Base-by-base conservation (phyloP, 1,284 basidiomycete species). In the Hypsizygus ulmarius region DNA sequence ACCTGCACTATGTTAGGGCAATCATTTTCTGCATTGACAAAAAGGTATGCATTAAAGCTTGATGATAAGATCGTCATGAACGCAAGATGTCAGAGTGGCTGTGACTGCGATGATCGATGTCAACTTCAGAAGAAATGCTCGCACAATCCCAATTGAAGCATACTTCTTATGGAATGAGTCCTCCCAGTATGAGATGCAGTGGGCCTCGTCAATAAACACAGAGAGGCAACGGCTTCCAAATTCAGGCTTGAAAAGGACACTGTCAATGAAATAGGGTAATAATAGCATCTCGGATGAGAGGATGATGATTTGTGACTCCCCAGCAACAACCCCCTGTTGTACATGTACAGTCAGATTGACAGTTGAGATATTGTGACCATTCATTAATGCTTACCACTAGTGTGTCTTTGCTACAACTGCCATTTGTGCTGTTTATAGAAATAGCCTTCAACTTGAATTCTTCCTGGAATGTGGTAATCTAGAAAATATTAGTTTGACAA, bases 111-210 rank as follows among this genome's bases (percentile, higher is more conserved):
- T n/a, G 6, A 45, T 9, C 11, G 44, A 36, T 14, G 29, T 39
- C 60, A 30, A 72, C 3, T 56, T 59, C 0, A 66, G 68, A 1
- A 74, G 59, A 39, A 71, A 64, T 2, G 65, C 62, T 0, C 67
- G 62, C 1, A 72, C 34, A 1, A 63, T 64, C 0, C 70, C 70
- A 2, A 75, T 50, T 0, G 51, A 44, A 0, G 53, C 60, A 33
- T 73, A 75, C 34, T 67, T 63, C 60, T 74, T 74, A 32, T 66
- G 62, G 47, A 74, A 74, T 2, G 61, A 55, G 1, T 54, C 50
- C 0, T 70, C 71, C 73, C 72, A 75, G 47, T 70, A 67, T 0
- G 69, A 69, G 0, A 73, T 55, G 40, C 64, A 62, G 47, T 73
- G 71, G 0, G 71, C 70, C 43, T 73, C 69, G 38, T 73, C 70